Evolutionary conservation across 345 rosid species (phyloP).

Genomic region (Reutealis trisperma): DNA sequence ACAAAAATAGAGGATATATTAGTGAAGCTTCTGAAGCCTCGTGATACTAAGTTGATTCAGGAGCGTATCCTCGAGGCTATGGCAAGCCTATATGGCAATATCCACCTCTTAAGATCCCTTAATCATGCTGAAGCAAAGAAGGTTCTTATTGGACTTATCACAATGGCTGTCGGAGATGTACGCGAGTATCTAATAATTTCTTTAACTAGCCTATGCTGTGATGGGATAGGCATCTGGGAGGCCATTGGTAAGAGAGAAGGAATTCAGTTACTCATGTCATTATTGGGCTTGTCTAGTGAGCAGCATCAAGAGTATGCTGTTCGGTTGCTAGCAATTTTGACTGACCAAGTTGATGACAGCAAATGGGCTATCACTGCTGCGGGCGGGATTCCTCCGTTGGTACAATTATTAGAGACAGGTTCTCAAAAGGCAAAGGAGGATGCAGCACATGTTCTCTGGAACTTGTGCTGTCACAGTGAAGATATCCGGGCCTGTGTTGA

Average conservation of each 20-base stretch:
- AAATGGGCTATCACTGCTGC: slow-evolving; percentile 98
- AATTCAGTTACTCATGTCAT: slow-evolving; percentile 71
- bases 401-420: slow-evolving; percentile 77
- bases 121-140: slow-evolving; percentile 77
- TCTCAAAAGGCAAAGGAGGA: slow-evolving; percentile 81
- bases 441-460: slow-evolving; percentile 75
- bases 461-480: slow-evolving; percentile 82
- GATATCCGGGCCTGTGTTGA: slow-evolving; percentile 88
- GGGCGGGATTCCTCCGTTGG: slow-evolving; percentile 95
- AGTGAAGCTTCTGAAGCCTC: slow-evolving; percentile 65
- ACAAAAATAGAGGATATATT: slow-evolving; percentile 57
- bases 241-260: slow-evolving; percentile 85
- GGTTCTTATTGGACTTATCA: slow-evolving; percentile 75
- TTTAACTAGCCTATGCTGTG: slow-evolving; percentile 58
- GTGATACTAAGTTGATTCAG: slow-evolving; percentile 61
- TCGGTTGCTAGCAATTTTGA: slow-evolving; percentile 64
- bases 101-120: slow-evolving; percentile 50
- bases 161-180: slow-evolving; percentile 65
- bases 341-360: slow-evolving; percentile 83
- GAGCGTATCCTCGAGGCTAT: slow-evolving; percentile 89
- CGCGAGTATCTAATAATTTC: slow-evolving; percentile 65
- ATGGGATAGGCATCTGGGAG: slow-evolving; percentile 65
- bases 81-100: slow-evolving; percentile 84
- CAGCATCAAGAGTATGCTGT: slow-evolving; percentile 89
- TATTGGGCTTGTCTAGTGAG: slow-evolving; percentile 82